phyloP scores from a whole-genome alignment of 257 asterid genomes.

The Solanum sparsipilum region DNA sequence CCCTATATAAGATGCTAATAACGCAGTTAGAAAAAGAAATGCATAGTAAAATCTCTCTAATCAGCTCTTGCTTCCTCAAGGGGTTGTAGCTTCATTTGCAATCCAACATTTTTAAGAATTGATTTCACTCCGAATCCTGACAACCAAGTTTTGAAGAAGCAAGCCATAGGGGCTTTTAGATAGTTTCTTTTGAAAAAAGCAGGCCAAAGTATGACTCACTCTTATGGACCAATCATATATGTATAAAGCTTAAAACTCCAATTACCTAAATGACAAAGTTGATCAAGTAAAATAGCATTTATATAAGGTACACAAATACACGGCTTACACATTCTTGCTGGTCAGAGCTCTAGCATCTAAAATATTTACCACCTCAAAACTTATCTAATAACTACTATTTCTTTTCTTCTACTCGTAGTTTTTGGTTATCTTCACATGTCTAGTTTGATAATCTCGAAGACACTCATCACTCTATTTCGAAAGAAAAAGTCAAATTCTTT shows the following conservation, averaged over 20 bases:
- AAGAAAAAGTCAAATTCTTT: not conserved
- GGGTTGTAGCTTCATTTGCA: not conserved
- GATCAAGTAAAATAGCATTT: not conserved
- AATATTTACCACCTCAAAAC: not conserved
- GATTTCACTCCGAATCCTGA: not conserved
- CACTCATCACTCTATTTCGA: not conserved
- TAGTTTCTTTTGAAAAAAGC: not conserved
- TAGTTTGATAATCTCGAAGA: not conserved
- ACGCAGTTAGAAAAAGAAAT: not conserved
- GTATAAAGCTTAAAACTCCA: not conserved
- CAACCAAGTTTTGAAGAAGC: not conserved
- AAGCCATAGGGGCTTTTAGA: not conserved
- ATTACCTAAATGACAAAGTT: not conserved
- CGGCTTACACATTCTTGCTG: not conserved
- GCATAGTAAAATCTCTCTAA: not conserved
- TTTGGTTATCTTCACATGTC: not conserved
- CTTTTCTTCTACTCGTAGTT: not conserved
- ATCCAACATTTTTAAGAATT: not conserved
- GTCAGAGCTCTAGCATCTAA: not conserved
- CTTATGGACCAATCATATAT: not conserved
- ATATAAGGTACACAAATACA: not conserved
- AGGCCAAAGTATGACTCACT: no score
- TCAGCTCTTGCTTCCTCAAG: not conserved
- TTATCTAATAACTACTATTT: not conserved
- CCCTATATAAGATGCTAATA: not conserved